Evolutionary conservation across 805 yeast genomes (phyloP), one percentile per base, ranked within the genome.

Genomic region (Zygoascus bituminiphila): DNA sequence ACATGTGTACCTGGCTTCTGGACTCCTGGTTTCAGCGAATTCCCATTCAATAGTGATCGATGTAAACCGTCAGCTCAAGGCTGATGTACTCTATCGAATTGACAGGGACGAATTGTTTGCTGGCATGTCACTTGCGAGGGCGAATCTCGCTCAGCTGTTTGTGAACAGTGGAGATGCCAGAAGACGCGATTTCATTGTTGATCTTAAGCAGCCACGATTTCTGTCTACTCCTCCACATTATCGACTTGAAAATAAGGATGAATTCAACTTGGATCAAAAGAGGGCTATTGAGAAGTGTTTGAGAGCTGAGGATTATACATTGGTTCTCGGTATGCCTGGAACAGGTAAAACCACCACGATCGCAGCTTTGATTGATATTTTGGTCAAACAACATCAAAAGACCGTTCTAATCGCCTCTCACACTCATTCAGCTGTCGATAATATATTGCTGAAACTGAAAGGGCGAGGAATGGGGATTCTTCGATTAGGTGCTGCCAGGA

Each of bases 241-340:
- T 2, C 44, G 46, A 5, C 42, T 57, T 38, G 48, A 54, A 46
- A 9, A 47, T 17, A 50, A 49, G 2, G 49, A 58, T 12, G 46
- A 58, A 0, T 78, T 86, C 56, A 93, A 93, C 58, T 58, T 62
- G 0, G 95, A 88, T 58, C 98, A 93, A 60, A 51, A 69, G 4
- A 56, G 48, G 2, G 98, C 97, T 0, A 72, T 93, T 35, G 74
- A 78, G 14, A 76, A 72, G 51, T 86, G 81, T 0, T 61, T 88
- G 43, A 63, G 73, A 14, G 75, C 93, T 0, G 62, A 79, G 46
- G 95, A 89, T 61, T 93, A 86, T 60, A 72, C 89, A 3, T 70
- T 93, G 57, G 76, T 93, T 17, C 67, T 91, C 51, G 98, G 98
- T 0, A 93, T 93, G 98, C 98, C 98, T 0, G 98, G 98, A 2